phyloP scores from a whole-genome alignment of 2,329 filamentous ascomycete genomes.

The Botrytis pseudocinerea region DNA sequence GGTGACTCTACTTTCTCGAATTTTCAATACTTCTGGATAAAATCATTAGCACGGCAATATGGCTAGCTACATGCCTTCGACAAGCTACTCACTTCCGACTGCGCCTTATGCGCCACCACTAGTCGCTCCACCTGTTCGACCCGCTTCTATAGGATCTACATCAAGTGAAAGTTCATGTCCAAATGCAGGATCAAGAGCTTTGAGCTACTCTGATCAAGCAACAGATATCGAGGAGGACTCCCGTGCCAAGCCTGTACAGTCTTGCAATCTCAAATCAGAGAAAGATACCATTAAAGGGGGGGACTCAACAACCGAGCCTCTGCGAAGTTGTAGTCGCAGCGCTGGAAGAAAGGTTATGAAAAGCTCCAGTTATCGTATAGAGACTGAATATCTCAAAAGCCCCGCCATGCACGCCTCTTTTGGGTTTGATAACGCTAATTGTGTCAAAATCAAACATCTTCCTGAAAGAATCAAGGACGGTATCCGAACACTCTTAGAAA shows the following conservation, averaged over 20 bases:
- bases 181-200: not conserved
- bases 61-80: not conserved
- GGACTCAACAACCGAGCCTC: not conserved
- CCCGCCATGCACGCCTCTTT: not conserved
- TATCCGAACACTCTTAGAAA: conserved; percentile 1
- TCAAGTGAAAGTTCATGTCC: not conserved
- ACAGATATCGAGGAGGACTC: not conserved
- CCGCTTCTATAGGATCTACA: not conserved
- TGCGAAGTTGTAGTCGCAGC: not conserved
- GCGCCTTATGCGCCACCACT: not conserved
- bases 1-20: not conserved
- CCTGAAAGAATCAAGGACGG: conserved; percentile 3
- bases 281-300: not conserved
- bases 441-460: not conserved
- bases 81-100: not conserved
- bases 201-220: not conserved
- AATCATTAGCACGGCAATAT: not conserved
- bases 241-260: not conserved
- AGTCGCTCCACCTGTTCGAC: not conserved
- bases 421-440: not conserved
- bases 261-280: not conserved
- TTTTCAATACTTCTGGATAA: not conserved
- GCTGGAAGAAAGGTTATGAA: not conserved
- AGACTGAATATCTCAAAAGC: not conserved
- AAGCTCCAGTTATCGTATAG: conserved; percentile 7